Evolutionary conservation across 2,329 filamentous ascomycete species (phyloP).

Genomic region (Teratosphaeria gauchensis): DNA sequence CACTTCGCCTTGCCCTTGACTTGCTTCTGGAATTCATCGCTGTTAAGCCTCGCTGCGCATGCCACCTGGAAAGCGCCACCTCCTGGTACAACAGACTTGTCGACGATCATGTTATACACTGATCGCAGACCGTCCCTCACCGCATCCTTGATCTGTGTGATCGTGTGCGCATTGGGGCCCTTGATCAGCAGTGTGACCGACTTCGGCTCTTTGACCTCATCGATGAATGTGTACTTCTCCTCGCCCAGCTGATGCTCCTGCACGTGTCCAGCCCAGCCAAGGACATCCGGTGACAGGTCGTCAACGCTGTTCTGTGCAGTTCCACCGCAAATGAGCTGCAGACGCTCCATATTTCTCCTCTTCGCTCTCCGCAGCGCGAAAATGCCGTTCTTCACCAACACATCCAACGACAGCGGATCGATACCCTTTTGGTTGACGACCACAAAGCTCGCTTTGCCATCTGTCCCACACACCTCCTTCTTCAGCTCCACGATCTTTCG

Average conservation of each 20-base stretch:
- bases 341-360: slow-evolving; percentile 96
- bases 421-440: slow-evolving; percentile 99
- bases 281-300: slow-evolving; percentile 73
- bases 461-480: slow-evolving; percentile 90
- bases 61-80: slow-evolving; percentile 94
- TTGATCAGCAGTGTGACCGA: slow-evolving; percentile 97
- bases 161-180: slow-evolving; percentile 93
- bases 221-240: slow-evolving; percentile 98
- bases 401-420: slow-evolving; percentile 88
- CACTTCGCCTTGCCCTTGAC: slow-evolving; percentile 98
- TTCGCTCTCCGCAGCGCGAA: slow-evolving; percentile 89
- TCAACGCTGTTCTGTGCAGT: slow-evolving; percentile 92
- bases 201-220: slow-evolving; percentile 98
- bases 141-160: slow-evolving; percentile 91
- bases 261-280: slow-evolving; percentile 92
- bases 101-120: slow-evolving; percentile 99
- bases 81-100: slow-evolving; percentile 87
- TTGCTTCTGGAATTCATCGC: slow-evolving; percentile 74
- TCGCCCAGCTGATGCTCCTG: slow-evolving; percentile 97
- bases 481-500: slow-evolving; percentile 97
- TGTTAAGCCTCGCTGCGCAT: slow-evolving; percentile 76
- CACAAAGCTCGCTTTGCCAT: slow-evolving; percentile 90
- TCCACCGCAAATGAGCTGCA: slow-evolving; percentile 91
- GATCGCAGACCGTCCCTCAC: slow-evolving; percentile 89
- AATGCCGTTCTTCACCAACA: slow-evolving; percentile 96